Conservation (phyloP, 495 filamentous ascomycete genomes). For the Lepraria neglecta region DNA sequence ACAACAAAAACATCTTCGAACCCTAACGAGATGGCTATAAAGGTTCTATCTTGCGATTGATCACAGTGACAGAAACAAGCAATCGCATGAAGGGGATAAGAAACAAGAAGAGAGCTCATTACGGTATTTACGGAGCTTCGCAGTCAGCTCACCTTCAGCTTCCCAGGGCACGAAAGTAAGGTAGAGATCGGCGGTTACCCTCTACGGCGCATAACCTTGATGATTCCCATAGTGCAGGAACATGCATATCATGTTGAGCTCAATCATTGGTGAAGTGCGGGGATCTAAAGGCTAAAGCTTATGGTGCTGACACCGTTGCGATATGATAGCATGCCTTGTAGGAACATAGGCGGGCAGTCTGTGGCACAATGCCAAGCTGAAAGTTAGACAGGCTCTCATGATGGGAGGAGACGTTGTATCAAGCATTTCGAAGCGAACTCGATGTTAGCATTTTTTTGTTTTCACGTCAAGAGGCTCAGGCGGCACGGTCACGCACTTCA, state of each 20-base stretch:
- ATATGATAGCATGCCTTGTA: not conserved
- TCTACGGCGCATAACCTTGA: no score
- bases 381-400: no score
- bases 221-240: not conserved
- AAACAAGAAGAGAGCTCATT: not conserved
- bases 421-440: no score
- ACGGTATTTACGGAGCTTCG: not conserved
- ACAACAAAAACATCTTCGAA: no score
- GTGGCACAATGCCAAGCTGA: constrained; percentile 1
- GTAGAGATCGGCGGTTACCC: not conserved
- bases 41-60: not conserved
- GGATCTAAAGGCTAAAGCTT: not conserved
- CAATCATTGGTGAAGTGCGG: not conserved
- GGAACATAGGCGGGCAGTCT: not conserved
- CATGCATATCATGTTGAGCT: not conserved
- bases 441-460: no score
- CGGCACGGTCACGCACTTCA: no score
- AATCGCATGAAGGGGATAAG: not conserved
- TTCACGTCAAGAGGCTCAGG: no score
- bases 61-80: not conserved
- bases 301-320: not conserved
- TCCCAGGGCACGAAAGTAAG: not conserved
- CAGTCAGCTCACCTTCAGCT: not conserved
- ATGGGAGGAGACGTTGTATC: no score
- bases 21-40: no score